These are phyloP conservation scores for Yamadazyma phyllophila DNA, from an alignment of 805 yeast species.

Conservation along the genomic window DNA sequence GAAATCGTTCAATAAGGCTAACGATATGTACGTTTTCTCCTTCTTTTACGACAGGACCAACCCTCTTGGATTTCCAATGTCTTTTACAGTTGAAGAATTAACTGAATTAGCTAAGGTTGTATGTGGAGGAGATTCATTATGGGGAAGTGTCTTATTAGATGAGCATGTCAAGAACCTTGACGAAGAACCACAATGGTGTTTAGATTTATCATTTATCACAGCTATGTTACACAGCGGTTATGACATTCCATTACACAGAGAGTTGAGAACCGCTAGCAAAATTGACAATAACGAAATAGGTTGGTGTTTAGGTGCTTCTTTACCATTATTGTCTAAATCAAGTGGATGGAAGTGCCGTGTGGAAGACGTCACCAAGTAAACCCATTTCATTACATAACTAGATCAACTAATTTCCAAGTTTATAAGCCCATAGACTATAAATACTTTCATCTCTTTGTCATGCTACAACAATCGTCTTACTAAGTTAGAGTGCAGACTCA, in stretches of 20 bases:
- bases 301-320: constrained; percentile 98
- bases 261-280: constrained; percentile 87
- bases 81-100: constrained; percentile 84
- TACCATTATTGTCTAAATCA: constrained; percentile 74
- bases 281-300: constrained; percentile 90
- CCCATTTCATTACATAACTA: neutral
- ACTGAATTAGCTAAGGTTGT: constrained; percentile 78
- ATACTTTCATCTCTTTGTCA: too few relatives aligned
- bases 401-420: too few relatives aligned
- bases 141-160: constrained; percentile 69
- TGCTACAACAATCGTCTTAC: too few relatives aligned
- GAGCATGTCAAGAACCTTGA: constrained; percentile 64
- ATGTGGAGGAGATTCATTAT: constrained; percentile 76
- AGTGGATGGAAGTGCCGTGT: constrained; percentile 71
- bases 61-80: constrained; percentile 91
- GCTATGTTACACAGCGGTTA: constrained; percentile 94
- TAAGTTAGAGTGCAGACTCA: too few relatives aligned
- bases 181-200: constrained; percentile 90
- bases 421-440: too few relatives aligned
- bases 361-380: constrained; percentile 14
- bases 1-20: constrained; percentile 64
- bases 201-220: constrained; percentile 86
- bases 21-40: constrained; percentile 88
- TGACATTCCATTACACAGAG: constrained; percentile 87
- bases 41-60: constrained; percentile 92